Conservation (phyloP, 2,329 filamentous ascomycete species). For the Penicillium expansum region DNA sequence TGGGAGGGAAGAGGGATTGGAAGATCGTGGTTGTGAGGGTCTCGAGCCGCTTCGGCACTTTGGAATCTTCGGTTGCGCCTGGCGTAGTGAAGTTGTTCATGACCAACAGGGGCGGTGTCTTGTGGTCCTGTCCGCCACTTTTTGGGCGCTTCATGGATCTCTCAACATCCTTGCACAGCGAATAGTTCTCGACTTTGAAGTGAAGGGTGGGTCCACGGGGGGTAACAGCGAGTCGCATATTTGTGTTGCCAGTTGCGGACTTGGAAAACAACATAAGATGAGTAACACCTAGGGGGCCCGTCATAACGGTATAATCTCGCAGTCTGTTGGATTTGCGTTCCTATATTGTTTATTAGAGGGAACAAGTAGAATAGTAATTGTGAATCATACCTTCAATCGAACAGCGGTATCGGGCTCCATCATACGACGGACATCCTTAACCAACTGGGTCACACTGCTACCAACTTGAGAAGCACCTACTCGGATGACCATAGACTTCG, state of each 20-base stretch:
- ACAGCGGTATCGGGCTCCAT: slow-evolving; percentile 95
- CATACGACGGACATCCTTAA: slow-evolving; percentile 83
- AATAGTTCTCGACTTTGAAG: slow-evolving; percentile 93
- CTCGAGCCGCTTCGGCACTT: slow-evolving; percentile 91
- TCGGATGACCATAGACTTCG: slow-evolving; percentile 98
- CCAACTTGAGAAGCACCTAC: slow-evolving; percentile 93
- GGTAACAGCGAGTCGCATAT: slow-evolving; percentile 80
- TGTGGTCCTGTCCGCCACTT: slow-evolving; percentile 79
- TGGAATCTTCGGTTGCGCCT: slow-evolving; percentile 52
- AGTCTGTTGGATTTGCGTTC: slow-evolving; percentile 85
- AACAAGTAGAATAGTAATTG: background rate
- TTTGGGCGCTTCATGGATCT: slow-evolving; percentile 79
- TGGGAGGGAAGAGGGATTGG: slow-evolving; percentile 92
- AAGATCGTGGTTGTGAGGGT: slow-evolving; percentile 90
- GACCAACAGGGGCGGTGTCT: slow-evolving; percentile 82
- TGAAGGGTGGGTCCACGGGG: slow-evolving; percentile 89
- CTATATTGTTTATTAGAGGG: slow-evolving; percentile 29
- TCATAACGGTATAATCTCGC: slow-evolving; percentile 93
- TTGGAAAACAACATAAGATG: slow-evolving; percentile 92
- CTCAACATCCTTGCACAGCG: slow-evolving; percentile 84
- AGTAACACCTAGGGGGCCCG: slow-evolving; percentile 85
- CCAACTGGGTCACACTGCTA: slow-evolving; percentile 84
- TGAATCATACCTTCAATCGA: slow-evolving; percentile 63
- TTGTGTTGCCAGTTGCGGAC: slow-evolving; percentile 86
- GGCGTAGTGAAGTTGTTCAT: slow-evolving; percentile 95